phyloP scores from a whole-genome alignment of 2,329 filamentous ascomycete species.

The Xylaria sp. region DNA sequence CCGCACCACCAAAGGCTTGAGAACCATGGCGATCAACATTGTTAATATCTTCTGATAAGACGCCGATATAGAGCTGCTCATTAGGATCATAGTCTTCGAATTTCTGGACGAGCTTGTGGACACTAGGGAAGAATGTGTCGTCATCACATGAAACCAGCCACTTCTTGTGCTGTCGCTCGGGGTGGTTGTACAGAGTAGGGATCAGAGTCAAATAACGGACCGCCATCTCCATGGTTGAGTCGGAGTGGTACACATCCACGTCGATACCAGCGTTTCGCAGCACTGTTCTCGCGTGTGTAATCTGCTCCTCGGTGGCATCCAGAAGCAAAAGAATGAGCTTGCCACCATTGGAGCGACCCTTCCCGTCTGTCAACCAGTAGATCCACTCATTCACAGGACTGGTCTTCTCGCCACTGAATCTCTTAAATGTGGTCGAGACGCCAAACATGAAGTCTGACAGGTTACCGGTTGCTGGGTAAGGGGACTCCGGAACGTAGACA shows the following conservation, averaged over 20 bases:
- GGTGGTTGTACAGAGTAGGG: conserved; percentile 65
- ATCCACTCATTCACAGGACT: conserved; percentile 68
- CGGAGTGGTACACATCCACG: conserved; percentile 66
- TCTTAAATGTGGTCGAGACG: conserved; percentile 67
- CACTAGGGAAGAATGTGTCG: conserved; percentile 72
- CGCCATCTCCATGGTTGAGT: conserved; percentile 66
- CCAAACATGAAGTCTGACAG: conserved; percentile 69
- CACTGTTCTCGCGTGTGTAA: conserved; percentile 60
- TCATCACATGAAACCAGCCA: conserved; percentile 74
- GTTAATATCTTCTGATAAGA: conserved; percentile 69
- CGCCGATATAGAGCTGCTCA: conserved; percentile 68
- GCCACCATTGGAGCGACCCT: conserved; percentile 66
- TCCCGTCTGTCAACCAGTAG: conserved; percentile 68
- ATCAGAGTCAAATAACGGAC: conserved; percentile 67
- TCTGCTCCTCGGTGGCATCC: conserved; percentile 63
- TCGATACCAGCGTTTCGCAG: conserved; percentile 64
- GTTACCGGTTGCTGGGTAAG: conserved; percentile 62
- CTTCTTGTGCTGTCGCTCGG: conserved; percentile 60
- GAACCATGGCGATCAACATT: conserved; percentile 70
- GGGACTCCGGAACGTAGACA: conserved; percentile 62
- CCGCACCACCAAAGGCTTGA: conserved; percentile 72
- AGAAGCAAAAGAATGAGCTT: conserved; percentile 66
- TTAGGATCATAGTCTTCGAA: conserved; percentile 64
- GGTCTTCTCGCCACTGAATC: conserved; percentile 63
- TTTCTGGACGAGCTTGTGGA: conserved; percentile 63